Evolutionary conservation across 2,329 filamentous ascomycete genomes (phyloP), one percentile per base, ranked within the genome.

Genomic region (Alternaria infectoria): DNA sequence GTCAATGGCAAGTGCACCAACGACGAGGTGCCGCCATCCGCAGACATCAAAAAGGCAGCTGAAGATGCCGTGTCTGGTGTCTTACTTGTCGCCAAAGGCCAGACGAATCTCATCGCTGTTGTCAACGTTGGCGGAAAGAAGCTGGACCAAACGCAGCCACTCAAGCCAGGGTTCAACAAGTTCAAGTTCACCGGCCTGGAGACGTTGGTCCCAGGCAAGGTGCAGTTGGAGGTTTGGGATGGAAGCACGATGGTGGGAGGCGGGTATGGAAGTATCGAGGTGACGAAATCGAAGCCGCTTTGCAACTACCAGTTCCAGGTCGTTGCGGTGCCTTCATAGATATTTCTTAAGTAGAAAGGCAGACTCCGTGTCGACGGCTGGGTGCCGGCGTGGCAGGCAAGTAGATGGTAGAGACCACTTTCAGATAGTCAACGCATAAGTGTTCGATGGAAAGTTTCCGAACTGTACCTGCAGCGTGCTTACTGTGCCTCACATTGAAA

Each of bases 191-290:
- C 28, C 3, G 69, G 70, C 9, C 51, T 54, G 13, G 25, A 54
- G 25, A 26, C 30, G 15, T 26, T 70, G 19, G 61, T 57, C 1
- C 56, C 68, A 17, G 72, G 72, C 3, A 74, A 75, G 46, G 70
- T 73, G 36, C 65, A 70, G 62, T 46, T 74, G 10, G 71, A 75
- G 64, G 67, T 72, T 23, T 74, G 69, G 69, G 67, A 71, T 58
- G 69, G 66, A 17, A 69, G 64, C 25, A 69, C 58, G 4, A 69
- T 74, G 67, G 55, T 74, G 57, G 62, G 54, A 11, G 65, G 71
- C 10, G 71, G 70, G 3, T 70, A 71, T 54, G 61, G 47, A 19
- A 63, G 54, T 3, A 56, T 57, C 23, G 61, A 63, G 44, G 62
- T 69, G 7, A 43, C 54, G 36, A 56, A 43, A 8, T 54, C 55